A percentile compares a stretch with the other conserved stretches of the same genome.
These are phyloP conservation scores for Ailanthus altissimus DNA, from an alignment of 345 rosid genomes.

Conservation along the genomic window DNA sequence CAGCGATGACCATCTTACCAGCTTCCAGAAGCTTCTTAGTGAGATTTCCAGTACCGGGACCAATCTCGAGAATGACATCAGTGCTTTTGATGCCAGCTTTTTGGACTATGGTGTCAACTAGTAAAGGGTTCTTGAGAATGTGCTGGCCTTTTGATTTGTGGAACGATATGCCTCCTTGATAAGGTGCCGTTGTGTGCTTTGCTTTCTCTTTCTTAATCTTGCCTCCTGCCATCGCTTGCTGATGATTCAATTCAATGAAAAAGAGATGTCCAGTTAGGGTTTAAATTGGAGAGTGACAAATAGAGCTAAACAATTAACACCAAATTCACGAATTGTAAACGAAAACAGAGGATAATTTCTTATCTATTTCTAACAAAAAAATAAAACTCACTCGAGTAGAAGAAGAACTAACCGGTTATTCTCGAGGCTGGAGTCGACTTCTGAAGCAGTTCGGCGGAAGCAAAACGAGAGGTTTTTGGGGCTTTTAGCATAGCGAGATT, in stretches of 20 bases:
- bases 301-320: no score
- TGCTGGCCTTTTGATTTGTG: constrained; percentile 94
- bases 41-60: constrained; percentile 93
- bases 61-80: constrained; percentile 84
- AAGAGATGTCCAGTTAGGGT: background rate
- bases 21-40: constrained; percentile 91
- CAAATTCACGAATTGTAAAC: no score
- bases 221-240: constrained; percentile 70
- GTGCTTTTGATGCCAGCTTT: constrained; percentile 82
- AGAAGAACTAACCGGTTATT: no score
- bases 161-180: constrained; percentile 86
- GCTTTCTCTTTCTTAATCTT: constrained; percentile 74
- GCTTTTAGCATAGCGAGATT: no score
- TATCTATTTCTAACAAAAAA: no score
- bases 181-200: constrained; percentile 49
- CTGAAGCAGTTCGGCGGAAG: no score
- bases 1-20: constrained; percentile 78
- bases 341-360: no score
- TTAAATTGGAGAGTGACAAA: no score
- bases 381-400: no score
- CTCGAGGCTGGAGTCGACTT: no score
- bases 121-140: constrained; percentile 80
- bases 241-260: no score
- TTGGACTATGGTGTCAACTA: constrained; percentile 81
- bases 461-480: no score